Evolutionary conservation across 139 green algal species (phyloP).

Genomic region (Micractinium sp.): DNA sequence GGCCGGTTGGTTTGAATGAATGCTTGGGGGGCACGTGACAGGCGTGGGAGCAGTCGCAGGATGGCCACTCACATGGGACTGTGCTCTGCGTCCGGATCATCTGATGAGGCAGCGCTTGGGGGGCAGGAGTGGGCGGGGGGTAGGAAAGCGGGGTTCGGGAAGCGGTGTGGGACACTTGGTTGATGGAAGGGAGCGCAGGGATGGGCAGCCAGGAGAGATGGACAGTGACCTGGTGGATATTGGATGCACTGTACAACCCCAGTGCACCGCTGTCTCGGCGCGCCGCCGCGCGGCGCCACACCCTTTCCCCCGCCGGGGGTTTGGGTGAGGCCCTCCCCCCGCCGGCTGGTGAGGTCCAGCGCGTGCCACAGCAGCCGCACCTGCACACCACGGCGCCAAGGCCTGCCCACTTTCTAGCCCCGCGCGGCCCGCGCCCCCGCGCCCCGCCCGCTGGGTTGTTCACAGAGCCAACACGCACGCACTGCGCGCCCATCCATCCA

Average conservation of each 20-base stretch:
- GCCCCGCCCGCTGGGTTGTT: neutral
- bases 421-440: too few species aligned
- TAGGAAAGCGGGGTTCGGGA: too few species aligned
- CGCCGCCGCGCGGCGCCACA: neutral
- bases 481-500: too few species aligned
- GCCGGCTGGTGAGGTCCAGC: neutral
- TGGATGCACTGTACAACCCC: neutral
- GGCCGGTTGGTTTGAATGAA: neutral
- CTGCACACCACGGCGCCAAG: slow-evolving; percentile 13
- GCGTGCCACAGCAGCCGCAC: slow-evolving; percentile 22
- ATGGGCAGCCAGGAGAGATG: neutral
- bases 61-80: too few species aligned
- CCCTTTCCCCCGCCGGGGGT: neutral
- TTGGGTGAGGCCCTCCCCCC: too few species aligned
- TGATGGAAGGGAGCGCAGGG: too few species aligned
- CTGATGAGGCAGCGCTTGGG: too few species aligned
- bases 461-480: slow-evolving; percentile 24
- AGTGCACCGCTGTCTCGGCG: neutral
- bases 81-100: too few species aligned
- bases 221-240: neutral
- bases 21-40: too few species aligned
- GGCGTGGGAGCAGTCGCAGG: too few species aligned
- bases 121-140: too few species aligned
- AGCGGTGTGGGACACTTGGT: too few species aligned
- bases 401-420: neutral